phyloP scores from a whole-genome alignment of 176 grass and related monocot genomes.

The bread wheat (Triticum aestivum) region IWGSC_CS_RefSeq_v2.1 NC_057800.1:650628281-650628780 shows the following conservation, averaged over 20 bases:
- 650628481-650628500: background rate
- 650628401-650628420: constrained; percentile 90
- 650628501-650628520: background rate
- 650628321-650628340: constrained; percentile 98
- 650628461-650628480: background rate
- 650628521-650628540: background rate
- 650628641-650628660: background rate
- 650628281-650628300: constrained; percentile 92
- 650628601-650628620: background rate
- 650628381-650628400: constrained; percentile 95
- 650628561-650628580: background rate
- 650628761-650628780: background rate
- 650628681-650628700: background rate
- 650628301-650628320: constrained; percentile 96
- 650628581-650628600: background rate
- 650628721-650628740: background rate
- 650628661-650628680: background rate
- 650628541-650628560: background rate
- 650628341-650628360: constrained; percentile 99
- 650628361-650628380: constrained; percentile 92
- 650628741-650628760: background rate
- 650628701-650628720: background rate
- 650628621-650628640: background rate
- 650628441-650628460: background rate
- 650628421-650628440: constrained; percentile 45